Evolutionary conservation across 164 flowering plant species (phyloP).

Genomic region (Annona squamosa): DNA sequence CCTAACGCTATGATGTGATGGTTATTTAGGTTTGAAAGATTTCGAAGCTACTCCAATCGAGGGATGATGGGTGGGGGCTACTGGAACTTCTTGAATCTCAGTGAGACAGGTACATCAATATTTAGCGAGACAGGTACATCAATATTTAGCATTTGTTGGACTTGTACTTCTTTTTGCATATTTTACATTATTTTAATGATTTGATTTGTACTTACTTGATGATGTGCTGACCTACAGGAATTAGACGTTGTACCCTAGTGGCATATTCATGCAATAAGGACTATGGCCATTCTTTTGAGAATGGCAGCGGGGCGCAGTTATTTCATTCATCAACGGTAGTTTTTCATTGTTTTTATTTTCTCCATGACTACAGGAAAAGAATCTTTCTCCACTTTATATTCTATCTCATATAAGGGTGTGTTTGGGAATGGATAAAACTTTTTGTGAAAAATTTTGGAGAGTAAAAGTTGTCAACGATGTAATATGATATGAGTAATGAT

Average conservation of each 20-base stretch:
- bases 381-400: neutral
- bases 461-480: too few relatives aligned
- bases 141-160: neutral
- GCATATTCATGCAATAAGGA: constrained; percentile 17
- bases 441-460: too few relatives aligned
- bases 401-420: too few relatives aligned
- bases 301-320: constrained; percentile 19
- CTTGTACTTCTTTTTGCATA: neutral
- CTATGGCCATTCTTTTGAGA: constrained; percentile 22
- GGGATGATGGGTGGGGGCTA: constrained; percentile 22
- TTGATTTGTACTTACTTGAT: neutral
- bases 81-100: constrained; percentile 20
- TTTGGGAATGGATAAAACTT: too few relatives aligned
- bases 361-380: neutral
- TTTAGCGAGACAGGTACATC: constrained; percentile 15
- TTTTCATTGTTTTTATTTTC: neutral
- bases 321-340: constrained; percentile 37
- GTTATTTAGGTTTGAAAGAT: constrained; percentile 15
- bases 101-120: constrained; percentile 17
- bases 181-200: neutral
- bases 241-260: constrained; percentile 16
- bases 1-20: neutral
- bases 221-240: constrained; percentile 12
- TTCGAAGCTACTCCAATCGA: constrained; percentile 22
- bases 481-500: too few relatives aligned